phyloP scores from a whole-genome alignment of 1,139 yeast species.

The Yamadazyma triangularis region DNA sequence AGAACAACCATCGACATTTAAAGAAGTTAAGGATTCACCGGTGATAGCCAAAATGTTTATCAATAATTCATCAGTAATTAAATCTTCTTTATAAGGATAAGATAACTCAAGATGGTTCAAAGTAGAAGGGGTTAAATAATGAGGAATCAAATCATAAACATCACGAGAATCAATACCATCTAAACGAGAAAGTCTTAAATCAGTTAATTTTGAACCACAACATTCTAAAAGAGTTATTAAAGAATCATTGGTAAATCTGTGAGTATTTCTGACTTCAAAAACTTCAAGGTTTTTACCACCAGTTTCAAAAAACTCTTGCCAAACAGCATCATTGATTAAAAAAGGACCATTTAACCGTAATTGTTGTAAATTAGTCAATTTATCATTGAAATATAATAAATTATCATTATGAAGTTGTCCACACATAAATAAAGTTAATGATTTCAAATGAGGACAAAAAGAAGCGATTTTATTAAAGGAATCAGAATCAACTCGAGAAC shows the following conservation, averaged over 20 bases:
- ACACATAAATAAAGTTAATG: conserved; percentile 78
- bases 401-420: conserved; percentile 86
- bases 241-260: conserved; percentile 70
- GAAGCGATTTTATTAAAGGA: conserved; percentile 70
- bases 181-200: conserved; percentile 52
- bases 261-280: conserved; percentile 75
- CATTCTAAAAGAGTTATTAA: conserved; percentile 57
- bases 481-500: conserved; percentile 70
- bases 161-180: conserved; percentile 63
- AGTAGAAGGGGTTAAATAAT: conserved; percentile 42
- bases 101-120: conserved; percentile 62
- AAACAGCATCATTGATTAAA: conserved; percentile 64
- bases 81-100: conserved; percentile 60
- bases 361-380: conserved; percentile 49
- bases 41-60: conserved; percentile 58
- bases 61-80: conserved; percentile 68
- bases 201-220: conserved; percentile 53
- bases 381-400: conserved; percentile 54
- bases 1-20: conserved; percentile 70
- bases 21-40: conserved; percentile 55
- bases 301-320: conserved; percentile 69
- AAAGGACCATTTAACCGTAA: conserved; percentile 83
- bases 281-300: conserved; percentile 23
- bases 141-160: conserved; percentile 62
- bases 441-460: conserved; percentile 68